A percentile compares a stretch with the other conserved stretches of the same genome.
Conservation (phyloP, 2,329 filamentous ascomycete species). For the Xylaria hypoxylon region DNA sequence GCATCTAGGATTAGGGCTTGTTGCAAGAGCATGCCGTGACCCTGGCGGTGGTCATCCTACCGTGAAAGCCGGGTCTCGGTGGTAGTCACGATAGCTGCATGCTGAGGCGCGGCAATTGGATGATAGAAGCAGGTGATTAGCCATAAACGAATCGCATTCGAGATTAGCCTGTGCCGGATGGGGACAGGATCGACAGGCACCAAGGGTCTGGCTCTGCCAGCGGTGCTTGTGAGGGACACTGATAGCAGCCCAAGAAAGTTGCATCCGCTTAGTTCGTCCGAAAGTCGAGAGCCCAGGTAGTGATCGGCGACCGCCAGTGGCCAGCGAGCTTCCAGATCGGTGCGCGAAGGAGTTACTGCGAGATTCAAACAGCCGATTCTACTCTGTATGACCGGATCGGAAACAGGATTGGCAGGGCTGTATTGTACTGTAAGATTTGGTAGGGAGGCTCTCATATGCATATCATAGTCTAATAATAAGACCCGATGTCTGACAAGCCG, state of each 20-base stretch:
- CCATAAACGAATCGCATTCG: constrained; percentile 28
- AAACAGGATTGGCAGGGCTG: constrained; percentile 23
- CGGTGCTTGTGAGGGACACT: constrained; percentile 4
- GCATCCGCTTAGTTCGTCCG: constrained; percentile 18
- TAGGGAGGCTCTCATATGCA: constrained; percentile 36
- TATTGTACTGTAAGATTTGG: constrained; percentile 23
- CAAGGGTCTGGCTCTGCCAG: constrained; percentile 17
- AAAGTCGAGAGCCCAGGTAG: constrained; percentile 11
- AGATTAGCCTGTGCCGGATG: constrained; percentile 25
- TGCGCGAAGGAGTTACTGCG: constrained; percentile 24
- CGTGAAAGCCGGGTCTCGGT: constrained; percentile 24
- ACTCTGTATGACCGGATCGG: constrained; percentile 34
- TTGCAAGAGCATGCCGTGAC: constrained; percentile 31
- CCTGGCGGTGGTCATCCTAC: constrained; percentile 33
- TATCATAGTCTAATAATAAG: constrained; percentile 35
- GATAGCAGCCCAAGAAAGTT: constrained; percentile 10
- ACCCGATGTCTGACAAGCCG: constrained; percentile 5
- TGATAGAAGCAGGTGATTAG: constrained; percentile 46
- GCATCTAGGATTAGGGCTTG: constrained; percentile 29
- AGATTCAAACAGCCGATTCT: constrained; percentile 29
- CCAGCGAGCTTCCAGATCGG: constrained; percentile 39
- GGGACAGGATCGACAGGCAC: constrained; percentile 41
- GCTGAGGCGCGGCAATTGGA: constrained; percentile 32
- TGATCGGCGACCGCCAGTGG: constrained; percentile 21
- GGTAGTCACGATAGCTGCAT: constrained; percentile 36